These are phyloP conservation scores for Nyctanthes arbortristis DNA, from an alignment of 257 asterid genomes.

Conservation along the genomic window DNA sequence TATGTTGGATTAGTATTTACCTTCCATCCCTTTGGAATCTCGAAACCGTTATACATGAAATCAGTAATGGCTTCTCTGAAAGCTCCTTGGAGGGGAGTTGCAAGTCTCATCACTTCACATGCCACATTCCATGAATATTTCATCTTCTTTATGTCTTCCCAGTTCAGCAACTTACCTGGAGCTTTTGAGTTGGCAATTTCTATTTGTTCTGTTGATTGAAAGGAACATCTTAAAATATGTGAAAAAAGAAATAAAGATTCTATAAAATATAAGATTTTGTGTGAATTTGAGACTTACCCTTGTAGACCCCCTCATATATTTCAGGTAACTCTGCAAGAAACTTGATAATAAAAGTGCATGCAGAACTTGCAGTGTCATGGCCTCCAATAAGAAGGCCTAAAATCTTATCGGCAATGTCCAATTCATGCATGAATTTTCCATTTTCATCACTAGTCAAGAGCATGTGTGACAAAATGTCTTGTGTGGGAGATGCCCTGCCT, in stretches of 20 bases:
- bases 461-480: slow-evolving; percentile 66
- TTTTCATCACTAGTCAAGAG: slow-evolving; percentile 46
- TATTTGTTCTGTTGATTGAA: slow-evolving; percentile 43
- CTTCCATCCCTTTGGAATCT: slow-evolving; percentile 70
- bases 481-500: slow-evolving; percentile 56
- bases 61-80: slow-evolving; percentile 57
- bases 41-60: slow-evolving; percentile 44
- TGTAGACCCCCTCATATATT: slow-evolving; percentile 50
- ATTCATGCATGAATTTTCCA: slow-evolving; percentile 52
- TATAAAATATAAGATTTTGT: no score
- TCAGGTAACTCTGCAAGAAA: slow-evolving; percentile 59
- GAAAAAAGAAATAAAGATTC: neutral
- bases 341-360: slow-evolving; percentile 57
- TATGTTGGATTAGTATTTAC: slow-evolving; percentile 20
- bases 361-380: slow-evolving; percentile 65
- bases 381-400: slow-evolving; percentile 58
- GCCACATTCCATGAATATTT: slow-evolving; percentile 61
- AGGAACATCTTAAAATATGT: neutral
- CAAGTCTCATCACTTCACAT: slow-evolving; percentile 49
- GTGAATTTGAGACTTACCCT: slow-evolving; percentile 31
- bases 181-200: slow-evolving; percentile 46
- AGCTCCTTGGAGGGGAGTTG: slow-evolving; percentile 56
- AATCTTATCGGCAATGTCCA: slow-evolving; percentile 52
- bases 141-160: slow-evolving; percentile 59
- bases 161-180: slow-evolving; percentile 39